Percentiles rank a stretch among this genome's conserved stretches.
Evolutionary conservation across 371 early-diverging fungal species (phyloP).

Genomic region (Dinochytrium kinnereticum): DNA sequence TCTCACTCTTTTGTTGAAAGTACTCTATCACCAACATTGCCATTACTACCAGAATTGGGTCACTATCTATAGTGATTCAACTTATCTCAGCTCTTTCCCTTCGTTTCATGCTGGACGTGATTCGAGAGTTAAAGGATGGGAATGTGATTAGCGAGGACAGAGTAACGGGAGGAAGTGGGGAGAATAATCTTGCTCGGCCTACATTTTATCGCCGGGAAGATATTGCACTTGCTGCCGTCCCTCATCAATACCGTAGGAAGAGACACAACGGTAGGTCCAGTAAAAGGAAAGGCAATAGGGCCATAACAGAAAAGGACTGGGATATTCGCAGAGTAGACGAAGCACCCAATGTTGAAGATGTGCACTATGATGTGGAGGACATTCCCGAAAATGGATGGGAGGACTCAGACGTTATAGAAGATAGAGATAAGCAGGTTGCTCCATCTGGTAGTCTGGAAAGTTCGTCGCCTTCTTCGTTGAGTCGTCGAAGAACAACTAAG

Average conservation of each 20-base stretch:
- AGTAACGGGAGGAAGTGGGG: no score
- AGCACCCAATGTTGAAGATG: background rate
- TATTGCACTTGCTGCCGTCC: no score
- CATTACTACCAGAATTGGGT: background rate
- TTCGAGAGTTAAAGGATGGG: background rate
- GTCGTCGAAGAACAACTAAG: no score
- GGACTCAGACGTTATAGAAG: background rate
- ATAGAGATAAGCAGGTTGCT: background rate
- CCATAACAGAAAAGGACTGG: background rate
- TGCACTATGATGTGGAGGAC: background rate
- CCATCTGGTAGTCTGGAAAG: no score
- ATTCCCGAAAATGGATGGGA: background rate
- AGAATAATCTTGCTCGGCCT: no score
- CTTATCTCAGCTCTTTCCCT: background rate
- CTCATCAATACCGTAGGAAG: no score
- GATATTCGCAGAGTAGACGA: background rate
- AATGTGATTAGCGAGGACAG: background rate
- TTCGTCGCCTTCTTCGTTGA: no score
- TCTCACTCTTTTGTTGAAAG: background rate
- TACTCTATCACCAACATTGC: background rate
- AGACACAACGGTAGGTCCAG: no score
- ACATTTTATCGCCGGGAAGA: no score
- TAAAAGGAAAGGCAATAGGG: background rate
- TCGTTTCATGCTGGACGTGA: conserved; percentile 9
- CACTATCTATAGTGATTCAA: background rate